Evolutionary conservation across 768 basidiomycete genomes (phyloP).

Genomic region (Pleurotus eryngii): DNA sequence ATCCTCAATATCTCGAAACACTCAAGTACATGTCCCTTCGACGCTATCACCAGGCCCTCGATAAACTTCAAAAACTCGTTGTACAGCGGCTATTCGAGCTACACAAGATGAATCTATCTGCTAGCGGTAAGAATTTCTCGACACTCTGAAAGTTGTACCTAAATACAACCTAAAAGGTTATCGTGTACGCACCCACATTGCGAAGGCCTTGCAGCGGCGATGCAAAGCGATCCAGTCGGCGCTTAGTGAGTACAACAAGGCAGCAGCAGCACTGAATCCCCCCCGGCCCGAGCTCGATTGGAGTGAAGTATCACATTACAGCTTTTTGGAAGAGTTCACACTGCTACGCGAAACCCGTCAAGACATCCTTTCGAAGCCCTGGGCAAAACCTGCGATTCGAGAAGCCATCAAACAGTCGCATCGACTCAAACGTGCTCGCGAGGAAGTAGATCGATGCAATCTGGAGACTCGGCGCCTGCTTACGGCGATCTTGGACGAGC

Average conservation of each 20-base stretch:
- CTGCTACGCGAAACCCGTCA: slow-evolving; percentile 15
- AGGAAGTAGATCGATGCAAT: slow-evolving; percentile 20
- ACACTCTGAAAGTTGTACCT: not conserved
- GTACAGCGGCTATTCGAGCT: slow-evolving; percentile 21
- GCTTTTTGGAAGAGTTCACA: slow-evolving; percentile 13
- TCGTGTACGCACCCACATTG: slow-evolving; percentile 24
- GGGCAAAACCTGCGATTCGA: slow-evolving; percentile 15
- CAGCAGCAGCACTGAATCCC: slow-evolving; percentile 15
- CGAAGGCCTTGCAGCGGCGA: slow-evolving; percentile 16
- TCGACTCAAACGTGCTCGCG: slow-evolving; percentile 18
- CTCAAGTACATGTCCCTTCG: slow-evolving; percentile 9
- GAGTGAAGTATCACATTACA: slow-evolving; percentile 22
- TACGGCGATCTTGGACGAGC: slow-evolving; percentile 14
- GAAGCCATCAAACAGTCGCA: slow-evolving; percentile 16
- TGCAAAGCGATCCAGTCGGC: slow-evolving; percentile 22
- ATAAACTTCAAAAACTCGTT: slow-evolving; percentile 18
- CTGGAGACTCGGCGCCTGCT: slow-evolving; percentile 18
- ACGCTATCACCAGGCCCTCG: slow-evolving; percentile 14
- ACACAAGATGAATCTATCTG: slow-evolving; percentile 17
- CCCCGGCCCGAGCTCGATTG: slow-evolving; percentile 15
- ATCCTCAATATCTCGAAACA: slow-evolving; percentile 10
- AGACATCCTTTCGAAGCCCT: slow-evolving; percentile 14
- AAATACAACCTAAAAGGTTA: slow-evolving; percentile 18
- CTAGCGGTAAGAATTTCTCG: slow-evolving; percentile 21
- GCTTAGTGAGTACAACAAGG: slow-evolving; percentile 20